These are phyloP conservation scores for Ceratocystis diversiconidia DNA, from an alignment of 2,329 filamentous ascomycete species.

Conservation along the genomic window DNA sequence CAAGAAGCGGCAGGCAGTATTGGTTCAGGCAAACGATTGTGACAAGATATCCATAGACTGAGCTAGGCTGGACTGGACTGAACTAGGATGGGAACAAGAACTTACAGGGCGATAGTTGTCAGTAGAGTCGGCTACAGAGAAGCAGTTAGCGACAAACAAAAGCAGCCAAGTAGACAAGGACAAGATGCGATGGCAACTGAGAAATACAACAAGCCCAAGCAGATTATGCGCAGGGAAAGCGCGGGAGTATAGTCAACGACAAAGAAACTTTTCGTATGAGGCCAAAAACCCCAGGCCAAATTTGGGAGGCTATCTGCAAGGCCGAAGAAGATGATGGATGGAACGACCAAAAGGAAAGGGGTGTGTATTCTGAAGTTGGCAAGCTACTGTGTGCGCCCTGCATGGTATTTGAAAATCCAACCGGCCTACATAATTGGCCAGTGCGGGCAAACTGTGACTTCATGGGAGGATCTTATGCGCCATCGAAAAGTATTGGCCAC, in stretches of 20 bases:
- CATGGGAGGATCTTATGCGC: background rate
- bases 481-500: background rate
- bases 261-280: background rate
- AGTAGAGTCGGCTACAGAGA: slow-evolving; percentile 44
- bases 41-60: too few relatives aligned
- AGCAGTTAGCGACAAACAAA: slow-evolving; percentile 21
- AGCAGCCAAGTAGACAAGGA: background rate
- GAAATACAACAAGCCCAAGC: background rate
- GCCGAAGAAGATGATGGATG: background rate
- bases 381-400: background rate
- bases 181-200: background rate
- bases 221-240: background rate
- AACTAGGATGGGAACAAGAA: slow-evolving; percentile 19
- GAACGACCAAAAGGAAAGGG: background rate
- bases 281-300: background rate
- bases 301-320: background rate
- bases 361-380: background rate
- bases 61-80: too few relatives aligned
- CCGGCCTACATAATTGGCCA: background rate
- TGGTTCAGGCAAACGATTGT: background rate
- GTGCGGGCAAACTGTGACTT: background rate
- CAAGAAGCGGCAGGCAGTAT: background rate
- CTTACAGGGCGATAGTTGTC: slow-evolving; percentile 49
- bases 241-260: too few relatives aligned
- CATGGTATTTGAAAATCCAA: background rate